These are phyloP conservation scores for Aphanomyces invadans DNA, from an alignment of 352 stramenopile genomes.

Conservation along the genomic window DNA sequence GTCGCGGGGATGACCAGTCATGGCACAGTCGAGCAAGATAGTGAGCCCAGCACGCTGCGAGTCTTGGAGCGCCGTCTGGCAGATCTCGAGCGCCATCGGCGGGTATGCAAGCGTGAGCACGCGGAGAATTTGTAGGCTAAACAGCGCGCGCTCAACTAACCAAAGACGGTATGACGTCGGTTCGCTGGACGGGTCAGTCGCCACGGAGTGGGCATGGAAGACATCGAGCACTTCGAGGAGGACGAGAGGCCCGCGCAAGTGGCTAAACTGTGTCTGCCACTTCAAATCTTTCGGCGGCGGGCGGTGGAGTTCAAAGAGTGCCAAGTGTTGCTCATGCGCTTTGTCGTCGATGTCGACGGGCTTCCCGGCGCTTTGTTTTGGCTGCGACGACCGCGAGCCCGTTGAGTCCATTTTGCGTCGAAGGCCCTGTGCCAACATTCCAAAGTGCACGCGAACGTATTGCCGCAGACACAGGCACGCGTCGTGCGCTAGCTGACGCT, in stretches of 20 bases:
- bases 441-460: conserved; percentile 77
- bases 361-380: conserved; percentile 68
- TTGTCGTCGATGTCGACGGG: conserved; percentile 81
- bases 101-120: conserved; percentile 70
- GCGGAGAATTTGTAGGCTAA: conserved; percentile 67
- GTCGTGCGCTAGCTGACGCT: conserved; percentile 76
- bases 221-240: conserved; percentile 61
- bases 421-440: conserved; percentile 57
- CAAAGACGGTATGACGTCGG: conserved; percentile 36
- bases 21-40: conserved; percentile 69
- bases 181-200: neutral
- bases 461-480: conserved; percentile 75
- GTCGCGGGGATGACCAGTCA: conserved; percentile 61
- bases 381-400: conserved; percentile 44
- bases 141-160: conserved; percentile 71
- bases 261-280: conserved; percentile 39
- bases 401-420: conserved; percentile 50
- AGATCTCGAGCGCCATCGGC: conserved; percentile 61
- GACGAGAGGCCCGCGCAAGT: conserved; percentile 66
- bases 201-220: neutral
- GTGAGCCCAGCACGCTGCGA: conserved; percentile 36
- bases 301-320: conserved; percentile 79
- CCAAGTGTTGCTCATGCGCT: conserved; percentile 67
- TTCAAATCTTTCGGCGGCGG: conserved; percentile 40
- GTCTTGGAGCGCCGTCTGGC: conserved; percentile 48